phyloP scores from a whole-genome alignment of 768 basidiomycete species.

The Boletus edulis region DNA sequence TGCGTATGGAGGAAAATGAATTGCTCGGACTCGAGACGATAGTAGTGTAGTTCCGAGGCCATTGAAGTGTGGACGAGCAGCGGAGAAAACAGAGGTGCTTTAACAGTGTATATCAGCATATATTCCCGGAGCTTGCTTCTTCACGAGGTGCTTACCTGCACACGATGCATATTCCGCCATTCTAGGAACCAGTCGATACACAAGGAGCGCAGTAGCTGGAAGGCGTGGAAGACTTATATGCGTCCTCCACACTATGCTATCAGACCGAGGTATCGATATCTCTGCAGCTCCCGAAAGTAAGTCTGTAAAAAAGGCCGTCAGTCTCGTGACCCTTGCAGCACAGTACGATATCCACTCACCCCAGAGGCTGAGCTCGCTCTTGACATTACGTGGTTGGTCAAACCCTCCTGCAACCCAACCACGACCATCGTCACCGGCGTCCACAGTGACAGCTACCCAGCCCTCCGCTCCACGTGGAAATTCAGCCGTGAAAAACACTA shows the following conservation, averaged over 20 bases:
- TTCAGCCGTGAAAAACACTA: conserved; percentile 60
- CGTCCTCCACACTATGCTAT: conserved; percentile 36
- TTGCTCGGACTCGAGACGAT: conserved; percentile 41
- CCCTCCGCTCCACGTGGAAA: conserved; percentile 27
- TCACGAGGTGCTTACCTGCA: conserved; percentile 20
- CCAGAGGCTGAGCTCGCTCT: conserved; percentile 34
- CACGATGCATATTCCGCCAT: conserved; percentile 24
- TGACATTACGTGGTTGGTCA: conserved; percentile 31
- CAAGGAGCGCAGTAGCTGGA: conserved; percentile 58
- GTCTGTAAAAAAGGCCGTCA: conserved; percentile 31
- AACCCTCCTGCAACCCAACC: conserved; percentile 67
- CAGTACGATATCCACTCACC: conserved; percentile 36
- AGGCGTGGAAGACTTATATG: conserved; percentile 53
- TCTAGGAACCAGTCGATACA: conserved; percentile 53
- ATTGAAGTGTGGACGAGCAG: conserved; percentile 64
- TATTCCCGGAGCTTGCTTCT: not conserved
- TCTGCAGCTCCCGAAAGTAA: conserved; percentile 35
- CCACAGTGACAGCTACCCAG: conserved; percentile 55
- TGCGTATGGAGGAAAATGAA: conserved; percentile 60
- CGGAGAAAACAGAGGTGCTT: conserved; percentile 58
- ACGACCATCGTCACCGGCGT: conserved; percentile 45
- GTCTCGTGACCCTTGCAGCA: conserved; percentile 1
- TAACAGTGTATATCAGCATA: conserved; percentile 7
- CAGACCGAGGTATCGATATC: conserved; percentile 32
- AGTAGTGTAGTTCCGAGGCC: conserved; percentile 65